These are phyloP conservation scores for Crithidia expoeki DNA, from an alignment of 208 protist genomes.

Conservation along the genomic window DNA sequence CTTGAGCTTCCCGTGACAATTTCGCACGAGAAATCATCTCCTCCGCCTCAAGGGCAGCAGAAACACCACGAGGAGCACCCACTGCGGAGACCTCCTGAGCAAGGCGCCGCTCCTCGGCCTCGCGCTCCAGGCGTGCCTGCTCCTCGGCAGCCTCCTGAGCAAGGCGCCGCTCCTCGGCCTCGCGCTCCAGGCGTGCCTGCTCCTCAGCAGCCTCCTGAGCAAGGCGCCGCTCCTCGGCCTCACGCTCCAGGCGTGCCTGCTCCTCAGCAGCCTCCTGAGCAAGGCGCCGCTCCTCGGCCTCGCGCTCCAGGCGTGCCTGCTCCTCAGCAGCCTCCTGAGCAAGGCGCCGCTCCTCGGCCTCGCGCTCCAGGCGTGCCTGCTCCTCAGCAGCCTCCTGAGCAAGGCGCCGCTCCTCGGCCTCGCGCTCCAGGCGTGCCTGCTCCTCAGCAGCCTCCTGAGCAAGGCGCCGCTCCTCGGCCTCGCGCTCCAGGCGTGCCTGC, in stretches of 20 bases:
- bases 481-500: conserved; percentile 1
- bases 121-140: too few species aligned
- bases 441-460: conserved; percentile 14
- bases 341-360: conserved; percentile 14
- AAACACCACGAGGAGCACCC: not conserved
- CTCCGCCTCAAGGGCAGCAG: conserved; percentile 1
- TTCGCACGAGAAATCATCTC: conserved; percentile 34
- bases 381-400: conserved; percentile 14
- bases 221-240: not conserved
- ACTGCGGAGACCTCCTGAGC: not conserved
- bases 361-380: conserved; percentile 7
- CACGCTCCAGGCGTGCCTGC: not conserved
- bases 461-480: conserved; percentile 16
- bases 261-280: conserved; percentile 29
- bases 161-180: conserved; percentile 19
- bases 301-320: conserved; percentile 9
- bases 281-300: not conserved
- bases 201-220: conserved; percentile 17
- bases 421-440: conserved; percentile 11
- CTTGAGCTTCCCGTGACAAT: conserved; percentile 33
- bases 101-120: not conserved
- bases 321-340: conserved; percentile 5
- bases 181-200: not conserved
- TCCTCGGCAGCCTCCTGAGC: not conserved
- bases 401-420: conserved; percentile 19